Evolutionary conservation across 1,284 basidiomycete species (phyloP), one percentile per base, ranked within the genome.

Genomic region (Afroboletus lepidellus): DNA sequence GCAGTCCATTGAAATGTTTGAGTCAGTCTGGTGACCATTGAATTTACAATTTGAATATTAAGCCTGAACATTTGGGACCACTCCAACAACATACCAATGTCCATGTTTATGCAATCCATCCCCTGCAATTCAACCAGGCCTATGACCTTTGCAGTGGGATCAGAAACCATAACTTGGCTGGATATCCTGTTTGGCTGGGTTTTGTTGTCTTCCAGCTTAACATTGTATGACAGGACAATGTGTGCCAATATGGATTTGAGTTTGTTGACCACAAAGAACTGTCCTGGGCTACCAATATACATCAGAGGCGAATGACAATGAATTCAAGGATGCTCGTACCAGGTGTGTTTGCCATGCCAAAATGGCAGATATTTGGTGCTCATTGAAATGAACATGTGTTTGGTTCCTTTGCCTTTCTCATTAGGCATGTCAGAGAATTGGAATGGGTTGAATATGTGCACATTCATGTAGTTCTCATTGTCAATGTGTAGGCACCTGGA

Each of bases 191-290:
- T 5, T 66, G 42, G 64, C 65, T 5, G 69, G 69, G 27, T 63
- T 63, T 48, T 53, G 3, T 48, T 24, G 12, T 56, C 59, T 44
- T 60, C 62, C 36, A 67, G 38, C 29, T 61, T 71, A 18, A 72
- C 30, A 42, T 72, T 70, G 42, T 72, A 72, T 5, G 57, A 56
- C 15, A 61, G 8, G 6, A 72, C 53, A 11, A 69, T 7, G 16
- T 68, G 57, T 0, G 69, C 71, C 38, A 71, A 49, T 55, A 72
- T 64, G 8, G 54, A 30, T 44, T 70, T 71, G 32, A 72, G 41
- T 48, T 61, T 61, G 36, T 43, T 63, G 0, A 33, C 46, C 18
- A 46, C 57, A n/a, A 59, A 47, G 41, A 59, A 51, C 7, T 59
- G 53, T 13, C 59, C 57, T 1, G 57, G 48, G 11, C 57, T 61